Base-by-base conservation (phyloP, 805 yeast species). In the Teunomyces atbi region DNA sequence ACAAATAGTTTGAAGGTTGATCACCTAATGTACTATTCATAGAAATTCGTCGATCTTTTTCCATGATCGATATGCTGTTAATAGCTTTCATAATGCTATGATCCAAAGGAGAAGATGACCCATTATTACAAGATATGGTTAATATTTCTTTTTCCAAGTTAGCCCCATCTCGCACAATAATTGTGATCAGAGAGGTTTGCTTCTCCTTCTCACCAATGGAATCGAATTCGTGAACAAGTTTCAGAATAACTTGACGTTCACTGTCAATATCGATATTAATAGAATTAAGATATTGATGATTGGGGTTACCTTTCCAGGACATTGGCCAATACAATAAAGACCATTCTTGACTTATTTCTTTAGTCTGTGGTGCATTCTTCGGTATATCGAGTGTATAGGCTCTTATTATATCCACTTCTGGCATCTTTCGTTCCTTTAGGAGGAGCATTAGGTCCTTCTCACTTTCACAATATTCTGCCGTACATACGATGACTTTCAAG, bases 251-350 rank as follows among this genome's bases (percentile, higher is more conserved):
- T 3, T 54, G 42, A 29, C 57, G 56, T 42, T 81, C 82, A 21
- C 59, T 59, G 0, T 55, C 66, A 42, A 80, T 69, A 49, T 86
- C 78, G 44, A 83, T 68, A 2, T 55, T 56, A 18, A 82, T 71
- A 6, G 79, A 81, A 23, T 84, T 81, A 33, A 89, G 64, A 27
- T 77, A 78, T 57, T 86, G 94, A 48, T 83, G 81, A 54, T 82
- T 74, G 0, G 96, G 95, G 58, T 91, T 89, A 0, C 98, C 98
- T 54, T 90, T 83, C 98, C 98, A 94, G 33, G 89, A 75, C 45
- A 89, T 67, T 0, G 98, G 98, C 99, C 98, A 92, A 53, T 76
- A 78, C 13, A 68, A 53, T 3, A 63, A 46, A 2, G 90, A 77
- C 97, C 97, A 91, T 35, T 71, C 68, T 1, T 64, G 48, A 18